phyloP scores from a whole-genome alignment of 345 rosid species.

The Gossypium australe region DNA sequence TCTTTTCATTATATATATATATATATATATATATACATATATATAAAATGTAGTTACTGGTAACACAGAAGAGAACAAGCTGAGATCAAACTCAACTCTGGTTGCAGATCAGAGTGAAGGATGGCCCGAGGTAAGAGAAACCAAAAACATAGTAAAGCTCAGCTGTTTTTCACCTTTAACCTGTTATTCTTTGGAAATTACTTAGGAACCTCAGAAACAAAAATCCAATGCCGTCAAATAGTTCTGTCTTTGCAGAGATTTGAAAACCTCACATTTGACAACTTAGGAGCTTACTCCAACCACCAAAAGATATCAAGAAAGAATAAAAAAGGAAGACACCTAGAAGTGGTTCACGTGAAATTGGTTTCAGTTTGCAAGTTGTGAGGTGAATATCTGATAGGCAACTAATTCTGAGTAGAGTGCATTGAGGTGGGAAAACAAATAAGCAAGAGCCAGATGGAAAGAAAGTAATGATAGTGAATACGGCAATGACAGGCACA shows the following conservation, averaged over 20 bases:
- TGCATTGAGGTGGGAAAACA: not conserved
- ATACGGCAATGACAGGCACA: not conserved
- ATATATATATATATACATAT: no score
- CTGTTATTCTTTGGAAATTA: no score
- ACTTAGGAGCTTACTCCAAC: not conserved
- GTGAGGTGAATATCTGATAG: not conserved
- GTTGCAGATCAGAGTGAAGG: not conserved
- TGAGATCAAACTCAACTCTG: not conserved
- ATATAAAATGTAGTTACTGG: not conserved
- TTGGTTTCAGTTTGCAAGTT: not conserved
- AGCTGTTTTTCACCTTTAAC: not conserved
- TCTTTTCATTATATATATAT: no score
- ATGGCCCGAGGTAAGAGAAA: not conserved
- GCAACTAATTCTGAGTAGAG: not conserved
- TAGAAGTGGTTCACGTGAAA: not conserved
- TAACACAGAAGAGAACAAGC: no score
- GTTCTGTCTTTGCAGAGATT: no score
- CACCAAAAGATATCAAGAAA: not conserved
- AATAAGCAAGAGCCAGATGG: not conserved
- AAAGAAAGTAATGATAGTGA: not conserved
- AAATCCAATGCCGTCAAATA: not conserved
- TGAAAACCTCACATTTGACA: no score
- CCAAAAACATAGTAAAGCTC: not conserved
- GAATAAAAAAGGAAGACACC: not conserved
- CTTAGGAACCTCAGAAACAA: not conserved